These are phyloP conservation scores for Lecanicillium sp. DNA, from an alignment of 2,329 filamentous ascomycete genomes.

Conservation along the genomic window DNA sequence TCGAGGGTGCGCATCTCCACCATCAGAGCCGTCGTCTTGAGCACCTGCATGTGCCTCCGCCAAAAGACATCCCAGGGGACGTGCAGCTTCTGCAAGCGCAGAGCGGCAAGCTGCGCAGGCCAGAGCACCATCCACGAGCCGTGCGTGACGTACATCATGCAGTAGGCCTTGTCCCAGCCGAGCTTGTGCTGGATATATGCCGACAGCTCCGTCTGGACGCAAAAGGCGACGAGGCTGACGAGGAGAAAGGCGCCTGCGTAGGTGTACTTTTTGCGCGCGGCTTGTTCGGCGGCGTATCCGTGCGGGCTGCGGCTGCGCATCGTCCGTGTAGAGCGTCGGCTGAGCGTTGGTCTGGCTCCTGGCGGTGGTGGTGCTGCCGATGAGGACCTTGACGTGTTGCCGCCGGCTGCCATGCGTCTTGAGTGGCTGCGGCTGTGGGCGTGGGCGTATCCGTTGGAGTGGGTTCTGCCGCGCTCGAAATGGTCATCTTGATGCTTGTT, in stretches of 20 bases:
- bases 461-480: constrained; percentile 17
- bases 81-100: constrained; percentile 71
- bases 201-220: constrained; percentile 90
- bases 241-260: constrained; percentile 79
- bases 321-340: constrained; percentile 41
- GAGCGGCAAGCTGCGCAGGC: constrained; percentile 72
- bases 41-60: constrained; percentile 49
- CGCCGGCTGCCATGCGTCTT: constrained; percentile 9
- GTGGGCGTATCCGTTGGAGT: constrained; percentile 16
- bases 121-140: constrained; percentile 88
- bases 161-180: constrained; percentile 97
- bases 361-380: constrained; percentile 7
- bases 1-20: constrained; percentile 72
- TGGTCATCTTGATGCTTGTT: no score
- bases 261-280: constrained; percentile 72
- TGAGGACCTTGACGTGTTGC: constrained; percentile 17
- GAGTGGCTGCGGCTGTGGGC: constrained; percentile 6
- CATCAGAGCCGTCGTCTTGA: constrained; percentile 62
- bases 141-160: constrained; percentile 97
- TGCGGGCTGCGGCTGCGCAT: constrained; percentile 74
- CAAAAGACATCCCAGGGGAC: constrained; percentile 81
- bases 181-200: constrained; percentile 89
- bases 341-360: constrained; percentile 17
- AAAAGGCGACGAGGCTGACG: constrained; percentile 79
- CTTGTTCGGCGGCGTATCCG: constrained; percentile 23